Conservation (phyloP, 352 stramenopile species). For the Thalassiosira pacifica region DNA sequence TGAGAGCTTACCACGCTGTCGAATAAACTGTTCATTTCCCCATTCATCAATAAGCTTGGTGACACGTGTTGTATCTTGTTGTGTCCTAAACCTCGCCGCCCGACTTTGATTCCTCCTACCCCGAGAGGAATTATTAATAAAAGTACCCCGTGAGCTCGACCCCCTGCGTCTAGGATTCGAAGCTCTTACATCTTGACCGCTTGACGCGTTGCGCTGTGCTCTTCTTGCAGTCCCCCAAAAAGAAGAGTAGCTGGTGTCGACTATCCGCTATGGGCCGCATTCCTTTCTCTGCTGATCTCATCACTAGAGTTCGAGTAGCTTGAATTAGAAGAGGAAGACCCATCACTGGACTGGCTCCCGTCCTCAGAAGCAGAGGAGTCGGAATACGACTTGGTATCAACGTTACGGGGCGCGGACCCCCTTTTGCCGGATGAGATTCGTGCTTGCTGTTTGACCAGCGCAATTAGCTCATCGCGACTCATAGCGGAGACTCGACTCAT, state of each 20-base stretch:
- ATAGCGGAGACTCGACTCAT: neutral
- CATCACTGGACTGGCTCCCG: neutral
- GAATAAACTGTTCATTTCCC: conserved; percentile 11
- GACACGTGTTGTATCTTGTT: conserved; percentile 15
- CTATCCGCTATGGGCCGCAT: neutral
- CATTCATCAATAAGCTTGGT: conserved; percentile 42
- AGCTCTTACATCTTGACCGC: too few species aligned
- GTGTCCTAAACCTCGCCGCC: neutral
- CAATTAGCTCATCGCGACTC: neutral
- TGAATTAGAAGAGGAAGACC: too few species aligned
- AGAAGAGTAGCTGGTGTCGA: neutral
- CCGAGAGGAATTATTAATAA: neutral
- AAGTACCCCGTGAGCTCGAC: neutral
- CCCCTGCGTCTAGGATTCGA: neutral
- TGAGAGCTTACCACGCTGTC: conserved; percentile 12
- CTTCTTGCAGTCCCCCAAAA: too few species aligned
- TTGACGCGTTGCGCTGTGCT: too few species aligned
- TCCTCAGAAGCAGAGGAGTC: neutral
- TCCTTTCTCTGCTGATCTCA: too few species aligned
- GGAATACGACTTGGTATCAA: neutral
- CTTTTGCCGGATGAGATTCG: neutral
- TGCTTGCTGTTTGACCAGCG: neutral
- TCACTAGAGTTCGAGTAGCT: too few species aligned
- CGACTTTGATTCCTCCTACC: neutral
- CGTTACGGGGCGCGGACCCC: neutral